Conservation (phyloP, 257 asterid species). For the Plantago elongata region DNA sequence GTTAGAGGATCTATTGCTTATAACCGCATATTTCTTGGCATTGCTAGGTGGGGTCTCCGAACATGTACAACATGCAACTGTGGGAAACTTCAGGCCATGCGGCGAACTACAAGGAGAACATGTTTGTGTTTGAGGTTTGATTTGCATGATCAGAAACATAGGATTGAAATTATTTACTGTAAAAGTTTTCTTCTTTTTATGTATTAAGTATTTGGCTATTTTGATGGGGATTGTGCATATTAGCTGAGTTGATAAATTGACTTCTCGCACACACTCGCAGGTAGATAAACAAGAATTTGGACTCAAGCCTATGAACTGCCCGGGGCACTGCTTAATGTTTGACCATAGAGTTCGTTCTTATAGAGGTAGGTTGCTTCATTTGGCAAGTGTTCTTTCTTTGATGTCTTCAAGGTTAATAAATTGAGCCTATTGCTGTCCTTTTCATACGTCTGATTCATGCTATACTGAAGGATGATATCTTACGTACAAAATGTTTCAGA, state of each 20-base stretch:
- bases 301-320: constrained; percentile 98
- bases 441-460: too few relatives aligned
- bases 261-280: constrained; percentile 41
- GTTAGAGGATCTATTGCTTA: constrained; percentile 8
- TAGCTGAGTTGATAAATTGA: constrained; percentile 15
- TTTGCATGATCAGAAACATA: constrained; percentile 16
- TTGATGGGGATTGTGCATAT: constrained; percentile 14
- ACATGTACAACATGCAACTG: constrained; percentile 92
- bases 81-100: constrained; percentile 99
- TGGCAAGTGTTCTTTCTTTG: constrained; percentile 11
- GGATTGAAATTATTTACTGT: not conserved
- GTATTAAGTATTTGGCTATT: not conserved
- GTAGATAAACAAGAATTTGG: constrained; percentile 96
- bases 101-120: constrained; percentile 96
- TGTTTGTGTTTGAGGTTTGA: constrained; percentile 89
- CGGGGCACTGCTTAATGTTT: constrained; percentile 97
- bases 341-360: constrained; percentile 96
- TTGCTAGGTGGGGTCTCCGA: constrained; percentile 81
- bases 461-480: not conserved
- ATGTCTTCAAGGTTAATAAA: too few relatives aligned
- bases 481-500: constrained; percentile 43
- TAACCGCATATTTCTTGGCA: constrained; percentile 22
- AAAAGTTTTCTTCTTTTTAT: not conserved
- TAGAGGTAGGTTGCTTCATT: constrained; percentile 55
- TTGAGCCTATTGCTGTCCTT: too few relatives aligned